phyloP scores from a whole-genome alignment of 1,284 basidiomycete genomes.

The Gomphus bonarii region DNA sequence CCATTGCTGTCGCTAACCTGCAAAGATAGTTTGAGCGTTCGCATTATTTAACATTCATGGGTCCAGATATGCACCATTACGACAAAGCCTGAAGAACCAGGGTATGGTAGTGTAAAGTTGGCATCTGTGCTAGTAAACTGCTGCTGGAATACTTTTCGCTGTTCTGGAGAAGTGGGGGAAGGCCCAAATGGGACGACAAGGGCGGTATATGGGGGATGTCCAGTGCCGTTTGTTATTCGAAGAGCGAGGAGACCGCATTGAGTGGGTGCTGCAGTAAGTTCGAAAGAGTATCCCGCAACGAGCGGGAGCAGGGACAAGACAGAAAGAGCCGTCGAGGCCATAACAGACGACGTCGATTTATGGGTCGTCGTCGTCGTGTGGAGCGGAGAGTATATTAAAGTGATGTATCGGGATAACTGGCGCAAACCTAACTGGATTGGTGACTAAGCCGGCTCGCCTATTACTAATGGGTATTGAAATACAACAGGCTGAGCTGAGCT shows the following conservation, averaged over 20 bases:
- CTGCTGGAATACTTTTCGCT: constrained; percentile 46
- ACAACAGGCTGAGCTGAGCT: too few relatives aligned
- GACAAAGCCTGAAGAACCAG: constrained; percentile 58
- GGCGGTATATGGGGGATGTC: constrained; percentile 52
- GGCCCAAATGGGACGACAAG: constrained; percentile 59
- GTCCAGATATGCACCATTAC: constrained; percentile 51
- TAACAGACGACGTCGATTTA: background rate
- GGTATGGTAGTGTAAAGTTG: constrained; percentile 53
- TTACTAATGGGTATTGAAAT: background rate
- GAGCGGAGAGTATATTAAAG: background rate
- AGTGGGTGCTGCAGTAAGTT: constrained; percentile 41
- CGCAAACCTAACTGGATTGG: background rate
- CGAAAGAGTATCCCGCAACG: constrained; percentile 46
- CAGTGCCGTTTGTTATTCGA: constrained; percentile 38
- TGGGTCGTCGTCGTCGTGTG: background rate
- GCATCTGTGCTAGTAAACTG: constrained; percentile 35
- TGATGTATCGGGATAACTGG: background rate
- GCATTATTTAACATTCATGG: background rate
- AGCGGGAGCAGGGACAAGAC: constrained; percentile 13
- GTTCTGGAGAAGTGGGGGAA: constrained; percentile 52
- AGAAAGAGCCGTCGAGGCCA: constrained; percentile 2
- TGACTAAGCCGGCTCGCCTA: background rate
- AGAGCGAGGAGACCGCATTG: constrained; percentile 58
- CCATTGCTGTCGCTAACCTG: constrained; percentile 62
- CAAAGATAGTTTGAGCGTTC: background rate